Percentiles rank a stretch among this genome's conserved stretches.
Evolutionary conservation across 805 yeast species (phyloP).

Genomic region (Millerago galiae): DNA sequence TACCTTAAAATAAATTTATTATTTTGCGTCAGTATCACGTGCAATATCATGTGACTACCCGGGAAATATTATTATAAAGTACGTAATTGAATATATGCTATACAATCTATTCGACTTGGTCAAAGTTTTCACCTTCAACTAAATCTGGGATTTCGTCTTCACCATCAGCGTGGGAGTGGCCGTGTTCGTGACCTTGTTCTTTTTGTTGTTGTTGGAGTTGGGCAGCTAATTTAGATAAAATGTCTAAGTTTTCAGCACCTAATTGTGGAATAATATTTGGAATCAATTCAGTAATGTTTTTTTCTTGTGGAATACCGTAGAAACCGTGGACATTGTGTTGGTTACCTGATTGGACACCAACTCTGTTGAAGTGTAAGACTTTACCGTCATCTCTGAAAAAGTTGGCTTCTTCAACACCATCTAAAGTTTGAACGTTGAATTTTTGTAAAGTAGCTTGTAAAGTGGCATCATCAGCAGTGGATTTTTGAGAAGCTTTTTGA

Average conservation of each 20-base stretch:
- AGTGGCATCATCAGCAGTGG: constrained; percentile 84
- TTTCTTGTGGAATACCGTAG: constrained; percentile 93
- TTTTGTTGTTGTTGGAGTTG: constrained; percentile 63
- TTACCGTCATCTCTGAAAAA: constrained; percentile 95
- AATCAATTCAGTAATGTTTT: constrained; percentile 83
- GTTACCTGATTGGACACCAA: constrained; percentile 91
- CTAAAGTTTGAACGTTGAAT: constrained; percentile 82
- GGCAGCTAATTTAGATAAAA: constrained; percentile 84
- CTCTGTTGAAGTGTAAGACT: constrained; percentile 93
- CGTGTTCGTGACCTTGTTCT: constrained; percentile 17
- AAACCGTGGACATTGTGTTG: constrained; percentile 88
- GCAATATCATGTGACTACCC: not conserved
- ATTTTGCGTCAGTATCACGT: not conserved
- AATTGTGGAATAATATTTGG: constrained; percentile 94
- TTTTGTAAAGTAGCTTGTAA: constrained; percentile 84
- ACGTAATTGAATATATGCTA: not conserved
- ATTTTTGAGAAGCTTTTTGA: constrained; percentile 60
- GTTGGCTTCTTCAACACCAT: constrained; percentile 93
- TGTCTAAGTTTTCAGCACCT: constrained; percentile 91
- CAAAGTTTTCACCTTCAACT: constrained; percentile 74
- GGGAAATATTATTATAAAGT: not conserved
- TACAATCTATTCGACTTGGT: constrained; percentile 37
- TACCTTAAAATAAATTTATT: too few species aligned
- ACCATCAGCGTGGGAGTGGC: constrained; percentile 40
- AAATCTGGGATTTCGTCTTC: constrained; percentile 59